Base-by-base conservation (phyloP, 2,329 filamentous ascomycete genomes). In the Aquanectria penicillioides region DNA sequence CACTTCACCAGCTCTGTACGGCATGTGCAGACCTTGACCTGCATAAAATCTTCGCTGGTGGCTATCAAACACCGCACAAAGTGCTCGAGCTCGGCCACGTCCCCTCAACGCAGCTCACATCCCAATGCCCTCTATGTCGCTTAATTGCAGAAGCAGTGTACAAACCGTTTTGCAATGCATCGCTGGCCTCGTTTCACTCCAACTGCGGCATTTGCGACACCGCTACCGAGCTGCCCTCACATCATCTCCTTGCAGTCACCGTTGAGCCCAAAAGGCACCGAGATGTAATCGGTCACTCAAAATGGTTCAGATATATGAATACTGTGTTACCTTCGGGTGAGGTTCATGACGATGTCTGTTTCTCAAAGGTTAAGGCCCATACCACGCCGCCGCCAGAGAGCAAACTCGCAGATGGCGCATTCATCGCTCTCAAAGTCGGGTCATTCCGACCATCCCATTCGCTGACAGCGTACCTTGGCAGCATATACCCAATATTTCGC, bases 401-500 rank as follows among this genome's bases (percentile, higher is more conserved):
- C 3, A 6, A 38, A 50, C 25, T 22, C 6, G 25, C 37, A 13
- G 26, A 47, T 9, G 48, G 48, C 8, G n/a, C 25, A 2, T 53
- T 53, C 20, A 53, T 53, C 31, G 48, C 33, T 11, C 31, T 57
- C 5, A 53, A 46, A 37, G 33, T 57, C 28, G 48, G 38, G 5
- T 15, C 17, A 26, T 5, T 23, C 6, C 15, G 8, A 17, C 11
- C 10, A 2, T 9, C 20, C 3, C 8, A 34, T 5, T 36, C 54
- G 13, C 12, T 6, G n/a, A 28, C 28, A 12, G 26, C 51, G 12
- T 48, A 36, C 8, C 41, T 17, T 15, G 55, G 48, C 1, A 41
- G 55, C 22, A 48, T 58, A 25, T 54, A n/a, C n/a, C n/a, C n/a
- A n/a, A n/a, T n/a, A 53, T 40, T 28, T 41, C 9, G 41, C 49